Evolutionary conservation across 1,284 basidiomycete genomes (phyloP).

Genomic region (Melampsora occidentalis): DNA sequence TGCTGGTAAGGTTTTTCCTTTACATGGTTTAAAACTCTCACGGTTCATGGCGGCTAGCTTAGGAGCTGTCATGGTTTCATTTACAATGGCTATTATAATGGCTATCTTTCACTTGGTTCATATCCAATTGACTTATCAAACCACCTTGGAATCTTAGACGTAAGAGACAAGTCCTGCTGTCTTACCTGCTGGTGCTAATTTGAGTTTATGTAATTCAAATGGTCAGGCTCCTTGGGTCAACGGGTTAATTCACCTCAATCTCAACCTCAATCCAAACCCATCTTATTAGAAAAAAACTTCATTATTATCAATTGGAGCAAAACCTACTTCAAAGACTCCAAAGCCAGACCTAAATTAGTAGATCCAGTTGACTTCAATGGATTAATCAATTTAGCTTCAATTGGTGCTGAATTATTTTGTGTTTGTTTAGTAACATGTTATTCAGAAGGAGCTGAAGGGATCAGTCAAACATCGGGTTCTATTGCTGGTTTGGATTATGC

Average conservation of each 20-base stretch:
- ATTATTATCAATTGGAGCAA: constrained; percentile 17
- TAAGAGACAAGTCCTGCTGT: constrained; percentile 86
- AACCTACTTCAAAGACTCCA: constrained; percentile 14
- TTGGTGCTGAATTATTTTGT: constrained; percentile 88
- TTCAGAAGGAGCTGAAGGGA: constrained; percentile 89
- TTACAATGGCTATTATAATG: too few species aligned
- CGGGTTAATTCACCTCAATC: neutral
- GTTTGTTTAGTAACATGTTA: constrained; percentile 97
- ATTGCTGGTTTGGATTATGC: constrained; percentile 87
- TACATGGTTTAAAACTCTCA: too few species aligned
- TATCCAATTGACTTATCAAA: constrained; percentile 73
- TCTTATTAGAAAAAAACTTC: neutral
- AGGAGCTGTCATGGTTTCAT: constrained; percentile 81
- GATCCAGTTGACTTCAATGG: constrained; percentile 47
- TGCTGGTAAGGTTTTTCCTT: constrained; percentile 66
- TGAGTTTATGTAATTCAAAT: constrained; percentile 77
- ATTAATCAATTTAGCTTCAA: constrained; percentile 76
- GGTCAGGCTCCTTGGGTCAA: constrained; percentile 85
- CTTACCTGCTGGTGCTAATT: constrained; percentile 89
- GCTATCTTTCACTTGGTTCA: constrained; percentile 95
- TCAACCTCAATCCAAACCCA: neutral
- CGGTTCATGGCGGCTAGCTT: constrained; percentile 92
- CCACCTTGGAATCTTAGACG: constrained; percentile 70
- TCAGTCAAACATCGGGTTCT: constrained; percentile 86
- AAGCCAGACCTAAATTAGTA: constrained; percentile 35